Conservation (phyloP, 2,329 filamentous ascomycete genomes). For the Cyanodermella asteris region DNA sequence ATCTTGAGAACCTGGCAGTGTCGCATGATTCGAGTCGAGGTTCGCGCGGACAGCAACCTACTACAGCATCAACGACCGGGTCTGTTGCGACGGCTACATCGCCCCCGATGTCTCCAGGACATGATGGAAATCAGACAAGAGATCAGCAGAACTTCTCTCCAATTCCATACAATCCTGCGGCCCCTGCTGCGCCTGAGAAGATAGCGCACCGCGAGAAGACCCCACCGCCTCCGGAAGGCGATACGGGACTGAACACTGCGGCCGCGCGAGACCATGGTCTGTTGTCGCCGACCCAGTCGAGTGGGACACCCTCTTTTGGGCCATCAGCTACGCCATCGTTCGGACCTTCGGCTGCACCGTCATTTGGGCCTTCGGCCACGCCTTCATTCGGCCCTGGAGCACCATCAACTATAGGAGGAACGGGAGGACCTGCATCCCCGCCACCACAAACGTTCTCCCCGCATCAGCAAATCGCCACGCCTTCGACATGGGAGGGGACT, state of each 20-base stretch:
- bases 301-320: conserved; percentile 12
- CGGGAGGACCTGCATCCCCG: conserved; percentile 4
- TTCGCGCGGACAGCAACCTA: too few species aligned
- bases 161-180: conserved; percentile 43
- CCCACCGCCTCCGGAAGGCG: conserved; percentile 36
- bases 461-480: conserved; percentile 12
- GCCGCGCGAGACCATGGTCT: conserved; percentile 19
- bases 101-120: conserved; percentile 6
- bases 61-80: conserved; percentile 10
- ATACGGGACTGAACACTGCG: conserved; percentile 22
- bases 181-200: conserved; percentile 41
- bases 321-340: conserved; percentile 8
- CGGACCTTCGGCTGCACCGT: conserved; percentile 4
- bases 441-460: conserved; percentile 11
- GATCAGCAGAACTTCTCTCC: conserved; percentile 21
- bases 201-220: conserved; percentile 45
- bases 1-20: conserved; percentile 39
- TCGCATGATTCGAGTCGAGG: conserved; percentile 24
- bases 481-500: too few species aligned
- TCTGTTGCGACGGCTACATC: conserved; percentile 7
- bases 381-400: conserved; percentile 7
- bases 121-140: conserved; percentile 7
- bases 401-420: conserved; percentile 1
- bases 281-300: conserved; percentile 9
- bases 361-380: conserved; percentile 4